Evolutionary conservation across 176 grass and related monocot genomes (phyloP).

Genomic region (Eremochloa ophiuroides): DNA sequence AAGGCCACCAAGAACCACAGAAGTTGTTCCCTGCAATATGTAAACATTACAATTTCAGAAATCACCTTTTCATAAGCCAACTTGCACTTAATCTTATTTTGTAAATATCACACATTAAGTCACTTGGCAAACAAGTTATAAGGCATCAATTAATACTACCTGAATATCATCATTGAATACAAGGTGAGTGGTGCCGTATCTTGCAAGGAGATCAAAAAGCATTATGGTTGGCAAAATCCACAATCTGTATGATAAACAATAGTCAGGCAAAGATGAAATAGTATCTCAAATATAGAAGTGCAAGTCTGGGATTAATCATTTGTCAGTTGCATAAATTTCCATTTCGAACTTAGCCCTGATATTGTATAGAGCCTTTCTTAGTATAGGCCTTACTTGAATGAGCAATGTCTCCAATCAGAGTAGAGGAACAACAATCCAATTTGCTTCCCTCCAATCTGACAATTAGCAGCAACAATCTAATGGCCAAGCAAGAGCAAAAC

Average conservation of each 20-base stretch:
- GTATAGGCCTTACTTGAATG: slow-evolving; percentile 56
- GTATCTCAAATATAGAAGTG: not conserved
- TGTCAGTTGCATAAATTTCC: slow-evolving; percentile 8
- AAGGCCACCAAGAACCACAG: slow-evolving; percentile 88
- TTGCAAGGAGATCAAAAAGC: slow-evolving; percentile 88
- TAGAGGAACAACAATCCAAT: too few relatives aligned
- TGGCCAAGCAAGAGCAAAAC: too few relatives aligned
- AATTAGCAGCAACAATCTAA: too few relatives aligned
- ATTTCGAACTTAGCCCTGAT: not conserved
- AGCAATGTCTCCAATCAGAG: slow-evolving; percentile 87
- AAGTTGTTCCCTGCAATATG: slow-evolving; percentile 76
- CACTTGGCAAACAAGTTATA: slow-evolving; percentile 7
- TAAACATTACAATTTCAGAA: slow-evolving; percentile 1
- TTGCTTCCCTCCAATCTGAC: too few relatives aligned
- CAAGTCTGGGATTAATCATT: not conserved
- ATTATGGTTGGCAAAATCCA: slow-evolving; percentile 98
- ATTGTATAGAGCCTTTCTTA: not conserved
- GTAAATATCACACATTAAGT: slow-evolving; percentile 1
- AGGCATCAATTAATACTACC: slow-evolving; percentile 38
- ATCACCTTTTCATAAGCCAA: slow-evolving; percentile 3
- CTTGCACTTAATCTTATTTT: slow-evolving; percentile 20
- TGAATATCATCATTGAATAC: slow-evolving; percentile 99
- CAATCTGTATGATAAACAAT: slow-evolving; percentile 52
- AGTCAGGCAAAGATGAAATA: slow-evolving; percentile 9
- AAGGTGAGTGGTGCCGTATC: too few relatives aligned